These are phyloP conservation scores for Neotropicomus parvogracilis DNA, from an alignment of 1,284 basidiomycete genomes.

Conservation along the genomic window DNA sequence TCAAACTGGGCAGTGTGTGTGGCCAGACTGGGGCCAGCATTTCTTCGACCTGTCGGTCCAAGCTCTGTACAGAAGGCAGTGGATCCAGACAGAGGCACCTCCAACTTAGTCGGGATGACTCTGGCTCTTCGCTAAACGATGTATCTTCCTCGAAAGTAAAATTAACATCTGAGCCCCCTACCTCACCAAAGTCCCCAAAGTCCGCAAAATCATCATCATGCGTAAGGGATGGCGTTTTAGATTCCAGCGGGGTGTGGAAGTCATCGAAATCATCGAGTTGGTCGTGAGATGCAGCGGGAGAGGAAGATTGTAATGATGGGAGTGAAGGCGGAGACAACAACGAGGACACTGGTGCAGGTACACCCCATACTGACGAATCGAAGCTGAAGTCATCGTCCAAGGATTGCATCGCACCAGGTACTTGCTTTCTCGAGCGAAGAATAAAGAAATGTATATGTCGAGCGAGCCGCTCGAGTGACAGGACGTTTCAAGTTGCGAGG, in stretches of 20 bases:
- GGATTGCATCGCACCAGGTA: conserved; percentile 22
- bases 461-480: too few species aligned
- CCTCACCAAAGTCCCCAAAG: conserved; percentile 84
- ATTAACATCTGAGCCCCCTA: conserved; percentile 36
- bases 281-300: conserved; percentile 40
- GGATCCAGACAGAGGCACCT: conserved; percentile 63
- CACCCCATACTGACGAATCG: conserved; percentile 69
- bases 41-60: conserved; percentile 60
- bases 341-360: conserved; percentile 40
- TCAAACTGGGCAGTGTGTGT: conserved; percentile 45
- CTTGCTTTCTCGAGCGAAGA: neutral
- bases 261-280: conserved; percentile 67
- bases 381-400: conserved; percentile 74
- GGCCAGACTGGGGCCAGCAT: conserved; percentile 68
- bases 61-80: conserved; percentile 50
- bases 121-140: conserved; percentile 42
- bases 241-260: conserved; percentile 56
- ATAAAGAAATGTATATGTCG: conserved; percentile 11
- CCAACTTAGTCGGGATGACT: conserved; percentile 50
- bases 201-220: conserved; percentile 78
- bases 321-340: conserved; percentile 29
- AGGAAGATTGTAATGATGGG: conserved; percentile 22
- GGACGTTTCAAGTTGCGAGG: conserved; percentile 1
- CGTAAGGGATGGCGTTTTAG: conserved; percentile 37
- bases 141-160: conserved; percentile 41